Base-by-base conservation (phyloP, 495 filamentous ascomycete species). In the Sordaria brevicollis region DNA sequence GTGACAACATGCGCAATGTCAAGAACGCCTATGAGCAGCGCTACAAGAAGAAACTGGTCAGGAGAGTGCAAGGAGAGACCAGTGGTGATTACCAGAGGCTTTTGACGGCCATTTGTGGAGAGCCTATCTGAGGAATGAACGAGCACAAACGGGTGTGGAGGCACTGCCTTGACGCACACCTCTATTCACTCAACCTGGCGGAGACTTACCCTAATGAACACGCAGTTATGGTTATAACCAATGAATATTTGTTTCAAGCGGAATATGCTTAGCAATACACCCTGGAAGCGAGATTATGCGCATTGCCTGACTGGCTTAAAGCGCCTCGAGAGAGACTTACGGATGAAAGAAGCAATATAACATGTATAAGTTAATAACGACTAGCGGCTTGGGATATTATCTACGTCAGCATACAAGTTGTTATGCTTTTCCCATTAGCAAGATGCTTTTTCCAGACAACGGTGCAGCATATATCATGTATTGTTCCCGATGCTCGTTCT, bases 1-100 rank as follows among this genome's bases (percentile, higher is more conserved):
- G 82, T 15, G 78, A 82, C 36, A 85, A 92, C 76, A 84, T 93
- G 84, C 83, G 86, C 19, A 87, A 89, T 72, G 90, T 97, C 5
- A 91, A 90, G 80, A 81, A 80, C 1, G 92, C 90, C 25, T 97
- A 93, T 79, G 80, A 85, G 72, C 83, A 88, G 66, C 81, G 82
- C 67, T 95, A 87, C 78, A 80, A 80, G 65, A 86, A 79, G 72
- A 88, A 87, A 74, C 79, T 97, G 67, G 79, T 84, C 0, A 78
- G 80, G 17, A 83, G 92, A 38, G 90, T 98, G 66, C 84, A 84
- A 70, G 89, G 90, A 1, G 94, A 98, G 83, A 95, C 92, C 3
- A 93, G 91, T 71, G 93, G 94, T 6, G 91, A 96, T 83, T 96
- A 94, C 69, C 85, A 91, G 81, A 87, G 81, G 73, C 74, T 90